Conservation (phyloP, 2,329 filamentous ascomycete species). For the Stenocarpella maydis region DNA sequence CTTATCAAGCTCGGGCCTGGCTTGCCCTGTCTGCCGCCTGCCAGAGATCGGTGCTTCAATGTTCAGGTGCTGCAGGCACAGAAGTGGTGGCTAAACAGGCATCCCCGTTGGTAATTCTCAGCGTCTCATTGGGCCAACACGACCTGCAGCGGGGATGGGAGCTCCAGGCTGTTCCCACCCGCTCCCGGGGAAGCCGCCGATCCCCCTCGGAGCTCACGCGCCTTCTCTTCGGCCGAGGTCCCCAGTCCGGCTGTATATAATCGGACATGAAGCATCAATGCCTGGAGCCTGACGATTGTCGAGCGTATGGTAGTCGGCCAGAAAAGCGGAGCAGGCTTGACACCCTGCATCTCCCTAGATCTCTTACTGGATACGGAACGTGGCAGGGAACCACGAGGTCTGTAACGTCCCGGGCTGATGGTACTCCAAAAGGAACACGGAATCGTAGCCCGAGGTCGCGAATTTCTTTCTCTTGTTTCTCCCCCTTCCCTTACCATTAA, state of each 20-base stretch:
- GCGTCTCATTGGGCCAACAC: slow-evolving; percentile 24
- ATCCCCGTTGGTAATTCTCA: slow-evolving; percentile 28
- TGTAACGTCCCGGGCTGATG: no score
- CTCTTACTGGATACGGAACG: no score
- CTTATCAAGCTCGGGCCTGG: background rate
- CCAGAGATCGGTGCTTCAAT: background rate
- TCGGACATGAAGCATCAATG: background rate
- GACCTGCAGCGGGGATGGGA: background rate
- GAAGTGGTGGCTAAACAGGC: background rate
- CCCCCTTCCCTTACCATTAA: no score
- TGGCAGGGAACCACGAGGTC: no score
- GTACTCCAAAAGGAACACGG: no score
- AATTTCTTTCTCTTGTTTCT: no score
- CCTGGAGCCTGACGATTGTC: background rate
- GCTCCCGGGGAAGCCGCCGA: slow-evolving; percentile 20
- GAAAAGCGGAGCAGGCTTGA: no score
- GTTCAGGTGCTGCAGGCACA: slow-evolving; percentile 6
- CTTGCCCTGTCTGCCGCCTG: background rate
- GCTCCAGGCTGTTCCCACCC: background rate
- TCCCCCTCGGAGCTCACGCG: background rate
- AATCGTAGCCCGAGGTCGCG: no score
- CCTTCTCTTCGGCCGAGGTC: background rate
- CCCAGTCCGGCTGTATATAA: background rate
- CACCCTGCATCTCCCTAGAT: no score
- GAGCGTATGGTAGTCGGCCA: no score